These are phyloP conservation scores for Naganishia liquefaciens DNA, from an alignment of 1,284 basidiomycete genomes.

Conservation along the genomic window DNA sequence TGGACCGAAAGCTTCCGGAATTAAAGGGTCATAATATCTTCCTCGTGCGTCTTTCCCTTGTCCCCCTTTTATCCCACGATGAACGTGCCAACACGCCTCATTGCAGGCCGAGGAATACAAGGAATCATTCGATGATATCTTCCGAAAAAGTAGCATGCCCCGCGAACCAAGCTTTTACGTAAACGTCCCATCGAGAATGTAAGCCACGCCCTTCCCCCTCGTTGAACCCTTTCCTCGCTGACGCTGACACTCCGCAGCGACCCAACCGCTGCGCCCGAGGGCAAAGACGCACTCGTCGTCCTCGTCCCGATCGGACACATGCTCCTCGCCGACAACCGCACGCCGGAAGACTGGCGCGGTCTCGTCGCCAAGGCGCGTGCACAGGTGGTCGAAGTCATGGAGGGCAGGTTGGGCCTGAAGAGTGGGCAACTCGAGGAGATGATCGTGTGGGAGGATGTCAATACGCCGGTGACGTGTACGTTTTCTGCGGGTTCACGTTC, in stretches of 20 bases:
- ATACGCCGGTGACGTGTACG: slow-evolving; percentile 50
- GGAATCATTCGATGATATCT: slow-evolving; percentile 59
- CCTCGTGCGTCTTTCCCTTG: slow-evolving; percentile 37
- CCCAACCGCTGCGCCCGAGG: slow-evolving; percentile 47
- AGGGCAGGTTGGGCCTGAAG: slow-evolving; percentile 40
- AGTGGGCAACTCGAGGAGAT: slow-evolving; percentile 39
- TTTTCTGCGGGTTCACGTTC: no score
- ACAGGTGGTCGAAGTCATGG: slow-evolving; percentile 46
- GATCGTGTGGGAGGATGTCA: slow-evolving; percentile 49
- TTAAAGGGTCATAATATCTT: slow-evolving; percentile 59
- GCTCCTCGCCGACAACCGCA: slow-evolving; percentile 32
- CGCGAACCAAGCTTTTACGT: slow-evolving; percentile 60
- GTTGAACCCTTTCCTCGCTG: neutral
- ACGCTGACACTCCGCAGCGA: slow-evolving; percentile 59
- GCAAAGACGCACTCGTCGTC: slow-evolving; percentile 48
- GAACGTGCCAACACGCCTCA: no score
- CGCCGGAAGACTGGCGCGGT: slow-evolving; percentile 43
- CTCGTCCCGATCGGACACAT: slow-evolving; percentile 49
- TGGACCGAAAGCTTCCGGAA: slow-evolving; percentile 53
- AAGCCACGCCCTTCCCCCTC: neutral
- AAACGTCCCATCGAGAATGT: slow-evolving; percentile 57
- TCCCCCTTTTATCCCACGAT: no score
- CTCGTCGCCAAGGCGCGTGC: slow-evolving; percentile 43
- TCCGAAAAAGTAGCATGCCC: slow-evolving; percentile 56
- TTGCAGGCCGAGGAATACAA: slow-evolving; percentile 55